Evolutionary conservation across 129 eudicot species (phyloP).

Genomic region (Helianthus tuberosus): DNA sequence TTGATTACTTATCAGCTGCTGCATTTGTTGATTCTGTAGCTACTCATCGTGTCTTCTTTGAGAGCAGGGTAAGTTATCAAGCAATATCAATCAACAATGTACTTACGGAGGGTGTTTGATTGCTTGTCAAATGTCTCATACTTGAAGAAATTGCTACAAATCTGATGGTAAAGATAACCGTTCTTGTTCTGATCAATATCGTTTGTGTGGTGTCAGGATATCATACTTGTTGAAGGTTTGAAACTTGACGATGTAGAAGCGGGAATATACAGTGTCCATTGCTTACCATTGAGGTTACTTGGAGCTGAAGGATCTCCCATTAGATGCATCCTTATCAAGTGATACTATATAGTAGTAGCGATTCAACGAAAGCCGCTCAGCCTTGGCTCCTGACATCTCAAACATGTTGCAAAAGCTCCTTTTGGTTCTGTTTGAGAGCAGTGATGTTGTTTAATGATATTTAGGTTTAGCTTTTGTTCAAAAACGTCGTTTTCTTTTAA

Average conservation of each 20-base stretch:
- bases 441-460: background rate
- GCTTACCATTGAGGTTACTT: conserved; percentile 71
- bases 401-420: background rate
- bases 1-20: conserved; percentile 92
- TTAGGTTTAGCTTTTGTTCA: background rate
- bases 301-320: conserved; percentile 92
- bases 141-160: background rate
- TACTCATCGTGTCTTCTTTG: conserved; percentile 83
- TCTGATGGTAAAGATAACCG: background rate
- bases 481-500: background rate
- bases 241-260: conserved; percentile 58
- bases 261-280: conserved; percentile 74
- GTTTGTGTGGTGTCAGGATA: conserved; percentile 48
- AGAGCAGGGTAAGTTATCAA: conserved; percentile 38
- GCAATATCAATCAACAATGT: background rate
- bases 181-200: background rate
- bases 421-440: background rate
- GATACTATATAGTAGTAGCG: conserved; percentile 15
- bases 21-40: conserved; percentile 61
- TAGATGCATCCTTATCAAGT: conserved; percentile 79
- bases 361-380: background rate
- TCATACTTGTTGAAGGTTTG: conserved; percentile 83
- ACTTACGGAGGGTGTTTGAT: background rate
- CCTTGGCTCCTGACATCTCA: background rate
- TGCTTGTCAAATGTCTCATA: background rate